phyloP scores from a whole-genome alignment of 1,284 basidiomycete genomes.

The Leucoagaricus sp. region DNA sequence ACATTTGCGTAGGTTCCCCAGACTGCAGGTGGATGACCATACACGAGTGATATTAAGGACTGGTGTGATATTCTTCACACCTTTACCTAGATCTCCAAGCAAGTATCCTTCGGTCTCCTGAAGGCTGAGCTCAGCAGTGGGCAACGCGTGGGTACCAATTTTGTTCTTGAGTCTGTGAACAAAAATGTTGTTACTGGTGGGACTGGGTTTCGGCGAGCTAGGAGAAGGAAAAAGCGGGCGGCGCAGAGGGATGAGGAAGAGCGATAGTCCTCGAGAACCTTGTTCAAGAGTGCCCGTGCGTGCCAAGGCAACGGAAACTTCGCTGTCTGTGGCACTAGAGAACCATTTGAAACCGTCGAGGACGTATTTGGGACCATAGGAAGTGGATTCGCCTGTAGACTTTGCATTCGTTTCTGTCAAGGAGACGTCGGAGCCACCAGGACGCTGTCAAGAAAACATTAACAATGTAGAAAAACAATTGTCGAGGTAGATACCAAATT shows the following conservation, averaged over 20 bases:
- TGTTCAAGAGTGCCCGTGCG: constrained; percentile 55
- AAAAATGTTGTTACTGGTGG: constrained; percentile 67
- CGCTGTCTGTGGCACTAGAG: constrained; percentile 78
- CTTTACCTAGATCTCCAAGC: constrained; percentile 62
- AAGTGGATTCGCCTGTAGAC: constrained; percentile 31
- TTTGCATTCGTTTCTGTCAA: constrained; percentile 71
- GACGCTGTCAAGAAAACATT: constrained; percentile 43
- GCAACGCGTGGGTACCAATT: constrained; percentile 74
- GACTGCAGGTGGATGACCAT: constrained; percentile 62
- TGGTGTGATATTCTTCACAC: constrained; percentile 69
- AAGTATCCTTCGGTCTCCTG: constrained; percentile 65
- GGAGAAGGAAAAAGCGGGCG: constrained; percentile 48
- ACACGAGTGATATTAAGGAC: constrained; percentile 79
- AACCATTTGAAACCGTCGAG: constrained; percentile 84
- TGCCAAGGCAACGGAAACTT: constrained; percentile 72
- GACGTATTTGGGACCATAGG: constrained; percentile 53
- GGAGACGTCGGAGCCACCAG: constrained; percentile 79
- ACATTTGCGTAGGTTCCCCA: constrained; percentile 62
- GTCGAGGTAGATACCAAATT: constrained; percentile 11
- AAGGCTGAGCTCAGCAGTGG: constrained; percentile 77
- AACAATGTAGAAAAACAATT: not conserved
- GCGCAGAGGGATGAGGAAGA: constrained; percentile 71
- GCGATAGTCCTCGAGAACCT: constrained; percentile 66
- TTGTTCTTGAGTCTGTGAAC: constrained; percentile 81
- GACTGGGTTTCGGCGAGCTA: constrained; percentile 39